Conservation (phyloP, 257 asterid species). For the Scutellaria minor region DNA sequence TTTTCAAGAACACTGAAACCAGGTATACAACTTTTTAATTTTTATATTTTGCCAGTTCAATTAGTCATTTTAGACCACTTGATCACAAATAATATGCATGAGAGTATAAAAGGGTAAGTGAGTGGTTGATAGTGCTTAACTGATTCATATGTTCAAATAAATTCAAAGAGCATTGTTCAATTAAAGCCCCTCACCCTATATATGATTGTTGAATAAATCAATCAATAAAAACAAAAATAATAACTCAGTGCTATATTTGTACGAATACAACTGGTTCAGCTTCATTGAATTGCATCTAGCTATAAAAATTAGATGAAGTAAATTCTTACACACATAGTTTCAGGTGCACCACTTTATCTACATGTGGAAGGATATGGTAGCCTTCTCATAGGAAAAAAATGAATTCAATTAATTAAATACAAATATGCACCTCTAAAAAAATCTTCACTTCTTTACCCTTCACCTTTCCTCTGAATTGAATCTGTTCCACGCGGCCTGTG, state of each 20-base stretch:
- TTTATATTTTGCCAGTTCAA: no score
- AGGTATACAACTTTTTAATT: no score
- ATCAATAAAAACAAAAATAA: no score
- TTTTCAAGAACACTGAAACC: not conserved
- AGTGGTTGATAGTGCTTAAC: no score
- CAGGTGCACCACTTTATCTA: not conserved
- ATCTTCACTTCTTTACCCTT: constrained; percentile 25
- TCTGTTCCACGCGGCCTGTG: constrained; percentile 90
- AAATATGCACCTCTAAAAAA: constrained; percentile 25
- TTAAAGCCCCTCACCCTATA: no score
- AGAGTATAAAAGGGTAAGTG: no score
- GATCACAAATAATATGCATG: no score
- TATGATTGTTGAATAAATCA: no score
- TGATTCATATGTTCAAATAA: no score
- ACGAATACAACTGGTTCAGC: constrained; percentile 9
- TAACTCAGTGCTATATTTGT: no score
- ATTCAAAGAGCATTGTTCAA: no score
- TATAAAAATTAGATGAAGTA: not conserved
- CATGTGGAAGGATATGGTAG: constrained; percentile 16
- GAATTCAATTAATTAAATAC: constrained; percentile 38
- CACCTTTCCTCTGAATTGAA: constrained; percentile 92
- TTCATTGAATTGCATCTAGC: constrained; percentile 18
- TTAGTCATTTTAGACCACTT: no score
- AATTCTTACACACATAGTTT: constrained; percentile 1
- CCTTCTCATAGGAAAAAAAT: constrained; percentile 26